Evolutionary conservation across 2,329 filamentous ascomycete species (phyloP), one percentile per base, ranked within the genome.

Genomic region (Tolypocladium guangdongense): DNA sequence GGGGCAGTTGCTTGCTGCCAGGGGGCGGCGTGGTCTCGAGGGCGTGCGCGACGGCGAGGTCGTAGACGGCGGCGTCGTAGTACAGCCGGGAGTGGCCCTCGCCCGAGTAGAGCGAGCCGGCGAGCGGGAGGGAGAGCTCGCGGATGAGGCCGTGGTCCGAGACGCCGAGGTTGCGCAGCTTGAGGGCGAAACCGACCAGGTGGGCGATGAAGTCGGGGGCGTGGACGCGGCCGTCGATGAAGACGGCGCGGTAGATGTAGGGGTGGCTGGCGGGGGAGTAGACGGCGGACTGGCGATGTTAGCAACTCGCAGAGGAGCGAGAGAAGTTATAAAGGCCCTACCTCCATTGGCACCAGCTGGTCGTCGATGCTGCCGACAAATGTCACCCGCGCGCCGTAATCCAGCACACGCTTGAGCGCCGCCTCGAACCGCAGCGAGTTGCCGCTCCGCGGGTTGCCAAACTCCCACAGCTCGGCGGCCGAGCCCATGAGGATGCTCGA

Each of bases 281-380:
- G 0, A 93, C 83, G 18, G 92, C 90, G 2, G 91, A 96, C 82
- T 74, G 48, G n/a, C 11, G 22, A 76, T 10, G 61, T 51, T 54
- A 54, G 48, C 30, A 24, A 24, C 1, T 27, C 27, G n/a, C n/a
- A n/a, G n/a, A n/a, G n/a, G n/a, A n/a, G n/a, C n/a, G n/a, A n/a
- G n/a, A n/a, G n/a, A n/a, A n/a, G n/a, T n/a, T n/a, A n/a, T n/a
- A 22, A 12, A 10, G 11, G 35, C 62, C 73, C 64, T 68, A 88
- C 86, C 76, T 96, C 92, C 65, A 99, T 76, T 4, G 91, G 92
- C 16, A 99, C 91, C 2, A 99, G 77, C 68, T 99, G 93, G 68
- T 99, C 93, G 66, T 99, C 93, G 51, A 99, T 95, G 68, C 91
- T 96, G 52, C 92, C 92, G 55, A 95, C 79, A 66, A 91, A 96